A percentile compares a stretch with the other conserved stretches of the same genome.
These are phyloP conservation scores for Raffaelea deltoideospora DNA, from an alignment of 2,329 filamentous ascomycete species.

Conservation along the genomic window DNA sequence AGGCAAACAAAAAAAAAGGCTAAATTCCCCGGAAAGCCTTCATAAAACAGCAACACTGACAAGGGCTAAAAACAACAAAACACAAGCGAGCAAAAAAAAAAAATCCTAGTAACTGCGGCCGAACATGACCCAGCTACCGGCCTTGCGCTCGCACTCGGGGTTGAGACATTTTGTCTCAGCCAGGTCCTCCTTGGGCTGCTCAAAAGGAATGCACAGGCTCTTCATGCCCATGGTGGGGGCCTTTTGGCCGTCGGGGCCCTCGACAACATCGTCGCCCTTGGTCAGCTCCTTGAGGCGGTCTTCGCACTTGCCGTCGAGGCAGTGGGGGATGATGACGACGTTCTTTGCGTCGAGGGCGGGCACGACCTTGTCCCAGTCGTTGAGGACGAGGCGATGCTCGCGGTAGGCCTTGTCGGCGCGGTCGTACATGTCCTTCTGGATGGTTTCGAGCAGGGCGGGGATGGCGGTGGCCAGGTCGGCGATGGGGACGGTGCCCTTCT, in stretches of 20 bases:
- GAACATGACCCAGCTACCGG: conserved; percentile 87
- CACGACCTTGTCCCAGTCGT: conserved; percentile 81
- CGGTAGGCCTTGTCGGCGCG: conserved; percentile 67
- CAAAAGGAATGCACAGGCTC: conserved; percentile 61
- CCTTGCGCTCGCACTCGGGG: conserved; percentile 63
- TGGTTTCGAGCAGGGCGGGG: conserved; percentile 70
- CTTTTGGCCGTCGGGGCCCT: conserved; percentile 37
- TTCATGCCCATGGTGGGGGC: conserved; percentile 49
- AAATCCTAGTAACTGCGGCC: conserved; percentile 59
- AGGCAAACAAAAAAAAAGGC: too few species aligned
- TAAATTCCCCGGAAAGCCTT: too few species aligned
- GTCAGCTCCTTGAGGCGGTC: conserved; percentile 91
- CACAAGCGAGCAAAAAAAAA: too few species aligned
- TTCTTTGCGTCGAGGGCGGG: conserved; percentile 87
- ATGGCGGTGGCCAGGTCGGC: conserved; percentile 58
- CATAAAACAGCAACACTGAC: too few species aligned
- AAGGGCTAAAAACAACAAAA: too few species aligned
- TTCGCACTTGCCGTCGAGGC: conserved; percentile 67
- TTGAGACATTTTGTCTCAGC: conserved; percentile 86
- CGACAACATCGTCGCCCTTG: conserved; percentile 47
- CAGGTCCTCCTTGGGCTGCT: conserved; percentile 68
- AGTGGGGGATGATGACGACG: conserved; percentile 82
- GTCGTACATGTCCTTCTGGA: conserved; percentile 67
- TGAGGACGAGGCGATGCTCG: conserved; percentile 65
- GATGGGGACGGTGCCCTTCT: conserved; percentile 69